Evolutionary conservation across 1,139 yeast species (phyloP).

Genomic region (Diutina rugosa): DNA sequence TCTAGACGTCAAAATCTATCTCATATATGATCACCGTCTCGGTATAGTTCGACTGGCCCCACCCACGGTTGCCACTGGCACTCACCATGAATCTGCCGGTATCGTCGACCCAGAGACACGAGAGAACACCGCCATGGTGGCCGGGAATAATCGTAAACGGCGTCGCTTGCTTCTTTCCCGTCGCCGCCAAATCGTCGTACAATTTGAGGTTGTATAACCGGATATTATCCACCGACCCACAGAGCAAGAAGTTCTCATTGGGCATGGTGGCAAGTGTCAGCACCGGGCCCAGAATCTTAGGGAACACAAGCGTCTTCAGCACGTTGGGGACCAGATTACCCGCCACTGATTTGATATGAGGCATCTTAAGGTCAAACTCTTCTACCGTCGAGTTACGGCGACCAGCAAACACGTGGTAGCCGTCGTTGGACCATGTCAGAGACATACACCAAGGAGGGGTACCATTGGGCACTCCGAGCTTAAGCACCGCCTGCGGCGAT

Average conservation of each 20-base stretch:
- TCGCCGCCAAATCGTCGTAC: slow-evolving; percentile 24
- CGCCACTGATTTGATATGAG: slow-evolving; percentile 15
- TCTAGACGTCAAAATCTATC: slow-evolving; percentile 27
- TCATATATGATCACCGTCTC: slow-evolving; percentile 78
- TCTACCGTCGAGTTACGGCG: slow-evolving; percentile 84
- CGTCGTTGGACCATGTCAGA: slow-evolving; percentile 84
- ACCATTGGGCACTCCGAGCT: slow-evolving; percentile 45
- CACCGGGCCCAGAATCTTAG: slow-evolving; percentile 85
- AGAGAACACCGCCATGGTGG: slow-evolving; percentile 44
- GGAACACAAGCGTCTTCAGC: slow-evolving; percentile 54
- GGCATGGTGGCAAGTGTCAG: slow-evolving; percentile 75
- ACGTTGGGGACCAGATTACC: slow-evolving; percentile 30
- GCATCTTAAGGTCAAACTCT: slow-evolving; percentile 64
- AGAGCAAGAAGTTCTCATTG: slow-evolving; percentile 61
- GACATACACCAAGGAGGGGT: slow-evolving; percentile 94
- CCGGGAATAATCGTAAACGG: slow-evolving; percentile 55
- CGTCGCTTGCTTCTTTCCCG: slow-evolving; percentile 28
- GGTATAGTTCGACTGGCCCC: slow-evolving; percentile 71
- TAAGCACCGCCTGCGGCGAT: slow-evolving; percentile 21
- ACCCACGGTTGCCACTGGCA: slow-evolving; percentile 91
- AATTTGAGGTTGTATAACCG: slow-evolving; percentile 67
- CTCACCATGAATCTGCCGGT: slow-evolving; percentile 80
- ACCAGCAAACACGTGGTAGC: slow-evolving; percentile 71
- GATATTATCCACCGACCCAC: slow-evolving; percentile 86
- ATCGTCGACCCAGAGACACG: slow-evolving; percentile 63